Percentiles rank a stretch among this genome's conserved stretches.
These are phyloP conservation scores for Ceratopteris richardii DNA, from an alignment of 75 land plant species.

Conservation along the genomic window DNA sequence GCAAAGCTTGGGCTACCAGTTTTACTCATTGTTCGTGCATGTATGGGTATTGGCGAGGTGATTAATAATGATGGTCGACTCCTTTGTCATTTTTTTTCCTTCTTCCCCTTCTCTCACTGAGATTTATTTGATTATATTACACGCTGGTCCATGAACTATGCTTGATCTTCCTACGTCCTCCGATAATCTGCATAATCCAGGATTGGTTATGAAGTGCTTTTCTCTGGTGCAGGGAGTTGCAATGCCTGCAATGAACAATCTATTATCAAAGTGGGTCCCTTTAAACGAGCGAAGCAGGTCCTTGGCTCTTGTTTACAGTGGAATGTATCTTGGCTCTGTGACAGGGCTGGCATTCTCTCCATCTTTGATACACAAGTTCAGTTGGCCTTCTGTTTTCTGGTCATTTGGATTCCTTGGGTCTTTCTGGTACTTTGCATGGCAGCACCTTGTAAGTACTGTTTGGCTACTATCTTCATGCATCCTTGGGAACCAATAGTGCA, in stretches of 20 bases:
- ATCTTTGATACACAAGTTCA: too few relatives aligned
- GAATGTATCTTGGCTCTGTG: too few relatives aligned
- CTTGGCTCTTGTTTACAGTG: constrained; percentile 86
- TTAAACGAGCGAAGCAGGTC: constrained; percentile 86
- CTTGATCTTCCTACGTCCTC: too few relatives aligned
- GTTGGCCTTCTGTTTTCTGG: constrained; percentile 94
- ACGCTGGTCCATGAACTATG: too few relatives aligned
- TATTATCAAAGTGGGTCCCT: constrained; percentile 85
- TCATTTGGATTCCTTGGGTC: constrained; percentile 88
- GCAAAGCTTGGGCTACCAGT: constrained; percentile 81
- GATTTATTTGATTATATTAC: too few relatives aligned
- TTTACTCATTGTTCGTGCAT: constrained; percentile 77
- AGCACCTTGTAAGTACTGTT: constrained; percentile 46
- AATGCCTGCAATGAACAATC: constrained; percentile 98
- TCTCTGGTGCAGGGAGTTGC: constrained; percentile 99
- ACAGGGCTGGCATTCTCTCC: too few relatives aligned
- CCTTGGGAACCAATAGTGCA: too few relatives aligned
- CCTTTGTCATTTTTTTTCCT: too few relatives aligned
- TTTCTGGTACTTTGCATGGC: constrained; percentile 77
- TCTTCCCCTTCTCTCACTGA: neutral
- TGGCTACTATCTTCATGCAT: neutral
- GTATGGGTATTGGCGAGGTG: constrained; percentile 97
- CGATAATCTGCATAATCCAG: too few relatives aligned
- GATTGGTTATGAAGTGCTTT: too few relatives aligned
- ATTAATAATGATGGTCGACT: too few relatives aligned